A percentile compares a stretch with the other conserved stretches of the same genome.
phyloP scores from a whole-genome alignment of 1,284 basidiomycete genomes.

The Melampsora americana region DNA sequence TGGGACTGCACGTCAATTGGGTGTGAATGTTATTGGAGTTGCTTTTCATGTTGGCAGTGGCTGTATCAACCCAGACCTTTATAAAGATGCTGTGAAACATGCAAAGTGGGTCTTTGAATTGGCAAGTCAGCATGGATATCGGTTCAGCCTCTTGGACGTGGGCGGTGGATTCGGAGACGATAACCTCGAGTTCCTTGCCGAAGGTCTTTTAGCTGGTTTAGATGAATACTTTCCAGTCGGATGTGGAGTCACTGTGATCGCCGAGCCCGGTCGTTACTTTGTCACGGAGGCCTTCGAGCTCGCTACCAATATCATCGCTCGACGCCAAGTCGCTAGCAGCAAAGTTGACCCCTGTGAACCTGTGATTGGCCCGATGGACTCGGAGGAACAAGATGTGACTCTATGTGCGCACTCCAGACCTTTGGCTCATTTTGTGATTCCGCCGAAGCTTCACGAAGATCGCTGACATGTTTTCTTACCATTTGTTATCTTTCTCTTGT shows the following conservation, averaged over 20 bases:
- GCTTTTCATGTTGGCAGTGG: constrained; percentile 98
- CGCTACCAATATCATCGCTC: constrained; percentile 89
- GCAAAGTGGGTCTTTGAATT: constrained; percentile 83
- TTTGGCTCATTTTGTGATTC: background rate
- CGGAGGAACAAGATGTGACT: constrained; percentile 59
- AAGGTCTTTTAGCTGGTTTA: constrained; percentile 70
- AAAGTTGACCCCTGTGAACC: background rate
- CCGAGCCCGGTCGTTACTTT: constrained; percentile 93
- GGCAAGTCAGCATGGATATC: constrained; percentile 75
- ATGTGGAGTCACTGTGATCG: constrained; percentile 78
- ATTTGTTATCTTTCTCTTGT: background rate
- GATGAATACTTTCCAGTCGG: constrained; percentile 77
- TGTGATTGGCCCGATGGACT: background rate
- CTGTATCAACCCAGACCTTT: constrained; percentile 86
- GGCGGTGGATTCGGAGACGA: constrained; percentile 93
- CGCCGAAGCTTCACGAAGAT: background rate
- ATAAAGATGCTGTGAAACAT: constrained; percentile 81
- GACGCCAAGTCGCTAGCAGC: constrained; percentile 56
- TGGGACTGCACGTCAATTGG: constrained; percentile 71
- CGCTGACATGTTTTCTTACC: background rate
- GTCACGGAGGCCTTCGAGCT: constrained; percentile 89
- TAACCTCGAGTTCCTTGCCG: constrained; percentile 77
- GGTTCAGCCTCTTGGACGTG: constrained; percentile 75
- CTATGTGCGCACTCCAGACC: constrained; percentile 60
- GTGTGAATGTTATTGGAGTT: constrained; percentile 85